Evolutionary conservation across 345 rosid species (phyloP).

Genomic region (Turritis glabra): DNA sequence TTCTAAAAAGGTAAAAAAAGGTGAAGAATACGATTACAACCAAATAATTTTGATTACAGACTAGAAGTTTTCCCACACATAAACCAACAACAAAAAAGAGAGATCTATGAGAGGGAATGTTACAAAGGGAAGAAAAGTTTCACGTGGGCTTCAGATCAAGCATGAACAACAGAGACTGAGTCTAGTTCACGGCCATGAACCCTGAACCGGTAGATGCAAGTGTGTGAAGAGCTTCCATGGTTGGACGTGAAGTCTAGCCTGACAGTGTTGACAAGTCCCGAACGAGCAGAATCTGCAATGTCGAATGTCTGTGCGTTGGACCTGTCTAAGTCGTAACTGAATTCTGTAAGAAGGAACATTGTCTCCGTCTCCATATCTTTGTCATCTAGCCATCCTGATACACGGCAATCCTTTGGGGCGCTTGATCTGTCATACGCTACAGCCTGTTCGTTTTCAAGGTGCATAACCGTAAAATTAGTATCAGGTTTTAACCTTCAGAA

Average conservation of each 20-base stretch:
- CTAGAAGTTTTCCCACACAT: slow-evolving; percentile 1
- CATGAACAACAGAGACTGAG: slow-evolving; percentile 36
- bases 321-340: slow-evolving; percentile 82
- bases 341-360: slow-evolving; percentile 66
- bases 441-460: slow-evolving; percentile 48
- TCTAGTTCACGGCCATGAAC: slow-evolving; percentile 85
- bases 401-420: slow-evolving; percentile 90
- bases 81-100: not conserved
- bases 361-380: slow-evolving; percentile 37
- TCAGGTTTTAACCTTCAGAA: not conserved
- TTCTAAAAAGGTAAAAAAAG: not conserved
- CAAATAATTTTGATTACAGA: not conserved
- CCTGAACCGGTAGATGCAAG: slow-evolving; percentile 92
- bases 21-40: not conserved
- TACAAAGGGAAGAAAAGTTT: slow-evolving; percentile 18
- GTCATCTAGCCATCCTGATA: slow-evolving; percentile 83
- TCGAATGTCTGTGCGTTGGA: slow-evolving; percentile 82
- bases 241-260: slow-evolving; percentile 79
- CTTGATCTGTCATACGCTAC: slow-evolving; percentile 89
- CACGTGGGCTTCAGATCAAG: slow-evolving; percentile 25
- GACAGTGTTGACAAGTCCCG: slow-evolving; percentile 63
- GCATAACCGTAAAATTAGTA: slow-evolving; percentile 20
- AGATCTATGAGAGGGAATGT: slow-evolving; percentile 14
- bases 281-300: slow-evolving; percentile 45
- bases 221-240: slow-evolving; percentile 76